phyloP scores from a whole-genome alignment of 495 filamentous ascomycete species.

The Pyronema omphalodes region DNA sequence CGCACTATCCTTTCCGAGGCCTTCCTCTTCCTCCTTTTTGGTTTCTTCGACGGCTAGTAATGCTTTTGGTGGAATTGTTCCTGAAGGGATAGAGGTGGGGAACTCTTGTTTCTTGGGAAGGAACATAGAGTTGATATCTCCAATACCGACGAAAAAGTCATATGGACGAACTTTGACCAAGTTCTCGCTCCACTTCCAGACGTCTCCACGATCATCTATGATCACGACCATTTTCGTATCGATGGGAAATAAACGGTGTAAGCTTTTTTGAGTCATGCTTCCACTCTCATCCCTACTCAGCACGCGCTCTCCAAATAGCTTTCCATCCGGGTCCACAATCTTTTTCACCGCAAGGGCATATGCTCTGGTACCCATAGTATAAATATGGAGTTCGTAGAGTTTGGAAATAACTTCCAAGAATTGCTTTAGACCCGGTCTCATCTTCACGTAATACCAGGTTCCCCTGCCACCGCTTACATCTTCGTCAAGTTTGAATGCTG shows the following conservation, averaged over 20 bases:
- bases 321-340: slow-evolving; percentile 78
- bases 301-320: slow-evolving; percentile 82
- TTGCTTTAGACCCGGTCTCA: slow-evolving; percentile 72
- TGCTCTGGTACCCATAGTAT: slow-evolving; percentile 94
- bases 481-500: slow-evolving; percentile 72
- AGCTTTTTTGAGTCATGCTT: slow-evolving; percentile 70
- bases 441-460: slow-evolving; percentile 94
- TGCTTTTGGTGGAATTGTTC: slow-evolving; percentile 9
- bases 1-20: slow-evolving; percentile 21
- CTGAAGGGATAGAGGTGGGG: slow-evolving; percentile 25
- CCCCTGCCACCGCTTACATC: slow-evolving; percentile 22
- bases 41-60: slow-evolving; percentile 6
- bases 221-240: slow-evolving; percentile 99
- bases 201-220: slow-evolving; percentile 92
- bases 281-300: slow-evolving; percentile 94
- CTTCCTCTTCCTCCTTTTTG: slow-evolving; percentile 24
- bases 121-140: slow-evolving; percentile 97
- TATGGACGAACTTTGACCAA: slow-evolving; percentile 88
- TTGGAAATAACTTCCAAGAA: slow-evolving; percentile 65
- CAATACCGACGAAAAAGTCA: slow-evolving; percentile 95
- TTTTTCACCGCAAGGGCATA: slow-evolving; percentile 84
- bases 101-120: slow-evolving; percentile 74
- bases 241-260: slow-evolving; percentile 83
- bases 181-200: slow-evolving; percentile 92
- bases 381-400: slow-evolving; percentile 89